Conservation (phyloP, 345 rosid genomes). For the Physaria fendleri region DNA sequence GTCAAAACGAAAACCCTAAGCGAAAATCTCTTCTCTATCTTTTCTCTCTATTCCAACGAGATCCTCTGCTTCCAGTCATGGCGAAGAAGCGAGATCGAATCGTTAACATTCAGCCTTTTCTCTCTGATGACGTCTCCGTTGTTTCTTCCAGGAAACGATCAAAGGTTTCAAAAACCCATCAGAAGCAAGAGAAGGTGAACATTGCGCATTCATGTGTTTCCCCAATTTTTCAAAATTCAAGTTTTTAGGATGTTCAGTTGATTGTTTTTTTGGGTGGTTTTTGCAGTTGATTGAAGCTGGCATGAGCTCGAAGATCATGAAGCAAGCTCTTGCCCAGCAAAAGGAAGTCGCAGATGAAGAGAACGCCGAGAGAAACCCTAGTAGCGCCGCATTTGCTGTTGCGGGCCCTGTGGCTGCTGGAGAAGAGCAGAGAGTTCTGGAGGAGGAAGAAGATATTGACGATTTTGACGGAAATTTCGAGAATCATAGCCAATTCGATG, state of each 20-base stretch:
- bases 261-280: background rate
- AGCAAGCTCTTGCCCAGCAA: constrained; percentile 77
- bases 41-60: too few relatives aligned
- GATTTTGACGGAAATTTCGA: constrained; percentile 58
- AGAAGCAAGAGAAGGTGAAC: constrained; percentile 43
- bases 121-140: constrained; percentile 39
- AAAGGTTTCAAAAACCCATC: constrained; percentile 62
- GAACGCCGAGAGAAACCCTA: constrained; percentile 34
- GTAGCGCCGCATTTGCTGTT: constrained; percentile 26
- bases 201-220: background rate
- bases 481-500: constrained; percentile 48
- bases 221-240: background rate
- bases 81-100: constrained; percentile 56
- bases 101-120: constrained; percentile 62
- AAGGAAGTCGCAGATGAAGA: constrained; percentile 71
- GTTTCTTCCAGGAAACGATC: constrained; percentile 54
- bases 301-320: constrained; percentile 76
- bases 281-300: constrained; percentile 55
- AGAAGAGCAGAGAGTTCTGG: constrained; percentile 29
- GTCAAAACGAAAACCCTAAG: too few relatives aligned
- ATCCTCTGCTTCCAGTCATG: too few relatives aligned
- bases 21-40: too few relatives aligned
- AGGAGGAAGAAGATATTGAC: constrained; percentile 57
- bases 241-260: background rate
- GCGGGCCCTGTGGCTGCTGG: constrained; percentile 34